A percentile compares a stretch with the other conserved stretches of the same genome.
Evolutionary conservation across 345 rosid species (phyloP).

Genomic region (Melaleuca alternifolia): DNA sequence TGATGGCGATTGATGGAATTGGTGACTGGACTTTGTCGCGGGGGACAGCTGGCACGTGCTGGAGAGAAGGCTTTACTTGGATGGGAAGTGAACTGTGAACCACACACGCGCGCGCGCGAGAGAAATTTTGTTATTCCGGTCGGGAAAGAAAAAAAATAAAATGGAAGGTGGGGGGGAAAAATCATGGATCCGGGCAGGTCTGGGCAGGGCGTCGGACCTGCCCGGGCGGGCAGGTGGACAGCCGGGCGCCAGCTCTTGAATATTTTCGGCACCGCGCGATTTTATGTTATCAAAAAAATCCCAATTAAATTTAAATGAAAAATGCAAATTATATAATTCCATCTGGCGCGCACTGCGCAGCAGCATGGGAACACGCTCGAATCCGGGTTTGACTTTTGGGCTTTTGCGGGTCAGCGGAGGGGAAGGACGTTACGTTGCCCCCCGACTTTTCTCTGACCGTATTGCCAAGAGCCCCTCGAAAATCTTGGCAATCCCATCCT

Average conservation of each 20-base stretch:
- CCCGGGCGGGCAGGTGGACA: background rate
- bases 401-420: too few species aligned
- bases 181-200: background rate
- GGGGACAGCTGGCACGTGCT: background rate
- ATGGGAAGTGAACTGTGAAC: background rate
- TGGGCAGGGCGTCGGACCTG: background rate
- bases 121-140: background rate
- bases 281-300: background rate
- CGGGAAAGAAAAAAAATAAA: background rate
- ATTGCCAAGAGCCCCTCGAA: too few species aligned
- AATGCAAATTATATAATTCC: background rate
- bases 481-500: too few species aligned
- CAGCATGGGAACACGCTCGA: too few species aligned
- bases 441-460: too few species aligned
- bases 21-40: background rate
- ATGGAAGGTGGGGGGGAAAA: too few species aligned
- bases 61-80: background rate
- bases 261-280: background rate
- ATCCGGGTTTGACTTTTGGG: too few species aligned
- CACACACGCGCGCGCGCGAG: background rate
- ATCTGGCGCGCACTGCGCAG: background rate
- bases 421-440: too few species aligned
- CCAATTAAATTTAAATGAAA: too few species aligned
- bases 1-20: background rate
- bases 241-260: background rate